Evolutionary conservation across 441 rosid genomes (phyloP), one percentile per base, ranked within the genome.

Genomic region (Isatis lusitanica): DNA sequence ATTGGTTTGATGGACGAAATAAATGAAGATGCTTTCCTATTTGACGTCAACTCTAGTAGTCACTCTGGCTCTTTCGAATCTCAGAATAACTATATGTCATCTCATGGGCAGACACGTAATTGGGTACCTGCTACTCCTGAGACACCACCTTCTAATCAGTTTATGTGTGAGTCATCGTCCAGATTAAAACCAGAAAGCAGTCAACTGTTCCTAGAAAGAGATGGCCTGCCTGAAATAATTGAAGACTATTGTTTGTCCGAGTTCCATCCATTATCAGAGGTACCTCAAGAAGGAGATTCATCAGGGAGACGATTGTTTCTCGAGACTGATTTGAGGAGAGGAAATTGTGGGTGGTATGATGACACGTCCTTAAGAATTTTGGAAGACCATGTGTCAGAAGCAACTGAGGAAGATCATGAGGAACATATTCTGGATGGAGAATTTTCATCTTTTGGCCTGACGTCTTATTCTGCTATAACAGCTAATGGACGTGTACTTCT

Each of bases 341-440:
- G 80, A 68, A 83, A 71, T 65, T 68, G 82, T 78, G 96, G 99
- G 70, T 96, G 98, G 99, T 96, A 92, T 69, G 80, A 76, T 47
- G 94, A 84, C 59, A n/a, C 79, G 43, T 78, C 89, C 68, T 52
- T 88, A 35, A 86, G 75, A 80, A 81, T 96, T 73, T 80, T 85
- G 18, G 99, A 94, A 84, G 83, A 94, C 80, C 98, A 96, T 85
- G 84, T 93, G 74, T 80, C 89, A 76, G 93, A 89, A 82, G 75
- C 81, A 79, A 83, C 84, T 76, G 85, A 78, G 61, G 80, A 77
- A 83, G 81, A 87, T 70, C 71, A 63, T 44, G 57, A 70, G 76
- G 80, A 85, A 84, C 82, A 74, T 71, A 63, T 70, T 75, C 74
- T 74, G 69, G 90, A 82, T 75, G 82, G 87, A 74, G 84, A 80